Conservation (phyloP, 805 yeast species). For the Zygoascus ofunaensis region DNA sequence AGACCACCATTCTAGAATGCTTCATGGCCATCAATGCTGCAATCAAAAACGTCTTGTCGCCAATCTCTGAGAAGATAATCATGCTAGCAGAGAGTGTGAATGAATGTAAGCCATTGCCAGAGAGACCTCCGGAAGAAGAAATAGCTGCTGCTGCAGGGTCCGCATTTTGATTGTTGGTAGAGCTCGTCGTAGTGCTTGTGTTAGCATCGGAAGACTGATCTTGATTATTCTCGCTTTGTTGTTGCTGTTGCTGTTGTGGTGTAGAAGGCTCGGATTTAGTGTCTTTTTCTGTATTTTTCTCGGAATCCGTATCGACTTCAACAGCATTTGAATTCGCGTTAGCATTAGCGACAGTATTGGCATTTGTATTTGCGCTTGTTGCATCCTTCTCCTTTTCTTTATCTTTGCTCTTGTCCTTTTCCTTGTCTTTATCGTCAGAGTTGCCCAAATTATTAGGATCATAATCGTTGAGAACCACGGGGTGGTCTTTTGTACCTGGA, state of each 20-base stretch:
- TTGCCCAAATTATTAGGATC: conserved; percentile 30
- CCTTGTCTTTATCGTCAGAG: conserved; percentile 20
- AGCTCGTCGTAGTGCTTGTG: neutral
- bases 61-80: conserved; percentile 93
- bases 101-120: conserved; percentile 31
- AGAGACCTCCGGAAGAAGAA: neutral
- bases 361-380: conserved; percentile 1
- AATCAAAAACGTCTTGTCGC: conserved; percentile 92
- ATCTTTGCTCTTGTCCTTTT: conserved; percentile 10
- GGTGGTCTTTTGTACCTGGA: conserved; percentile 18
- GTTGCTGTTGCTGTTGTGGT: neutral
- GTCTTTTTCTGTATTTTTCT: neutral
- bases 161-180: neutral
- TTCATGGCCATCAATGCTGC: conserved; percentile 99
- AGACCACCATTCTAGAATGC: conserved; percentile 74
- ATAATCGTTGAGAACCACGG: conserved; percentile 30
- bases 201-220: neutral
- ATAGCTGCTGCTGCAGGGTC: neutral
- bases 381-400: conserved; percentile 7
- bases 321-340: neutral
- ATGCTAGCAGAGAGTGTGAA: conserved; percentile 76
- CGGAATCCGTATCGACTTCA: neutral
- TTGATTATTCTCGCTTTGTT: too few relatives aligned
- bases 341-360: neutral
- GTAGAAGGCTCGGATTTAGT: neutral